Evolutionary conservation across 2,329 filamentous ascomycete species (phyloP).

Genomic region (Colletotrichum costaricense): DNA sequence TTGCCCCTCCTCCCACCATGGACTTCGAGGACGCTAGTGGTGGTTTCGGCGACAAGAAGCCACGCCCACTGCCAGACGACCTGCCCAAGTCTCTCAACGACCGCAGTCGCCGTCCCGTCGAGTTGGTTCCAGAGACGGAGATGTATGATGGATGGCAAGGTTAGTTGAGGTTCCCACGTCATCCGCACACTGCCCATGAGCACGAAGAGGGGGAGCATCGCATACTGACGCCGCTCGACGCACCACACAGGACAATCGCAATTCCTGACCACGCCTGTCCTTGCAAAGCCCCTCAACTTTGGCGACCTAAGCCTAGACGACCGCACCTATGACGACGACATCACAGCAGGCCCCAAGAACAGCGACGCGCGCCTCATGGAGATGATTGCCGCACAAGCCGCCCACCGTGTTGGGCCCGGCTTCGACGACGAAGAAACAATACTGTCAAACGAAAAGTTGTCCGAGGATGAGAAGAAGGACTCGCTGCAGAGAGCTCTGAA

Average conservation of each 20-base stretch:
- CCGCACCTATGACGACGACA: constrained; percentile 73
- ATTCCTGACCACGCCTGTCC: constrained; percentile 87
- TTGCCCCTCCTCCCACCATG: constrained; percentile 62
- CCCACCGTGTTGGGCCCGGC: constrained; percentile 78
- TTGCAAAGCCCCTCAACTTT: constrained; percentile 87
- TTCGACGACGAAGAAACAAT: constrained; percentile 86
- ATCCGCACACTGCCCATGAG: not conserved
- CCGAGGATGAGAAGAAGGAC: constrained; percentile 80
- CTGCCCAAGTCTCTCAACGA: constrained; percentile 94
- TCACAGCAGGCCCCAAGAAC: constrained; percentile 69
- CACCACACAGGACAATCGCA: constrained; percentile 87
- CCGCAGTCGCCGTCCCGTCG: constrained; percentile 74
- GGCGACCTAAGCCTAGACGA: constrained; percentile 85
- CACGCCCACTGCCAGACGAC: constrained; percentile 78
- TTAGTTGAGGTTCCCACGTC: constrained; percentile 44
- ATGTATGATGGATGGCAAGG: constrained; percentile 99
- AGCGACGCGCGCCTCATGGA: constrained; percentile 92
- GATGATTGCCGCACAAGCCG: constrained; percentile 95
- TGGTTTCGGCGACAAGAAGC: constrained; percentile 55
- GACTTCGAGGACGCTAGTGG: constrained; percentile 65
- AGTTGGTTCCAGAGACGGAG: constrained; percentile 85
- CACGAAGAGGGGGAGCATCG: not conserved
- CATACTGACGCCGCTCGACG: constrained; percentile 20
- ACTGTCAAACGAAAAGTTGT: constrained; percentile 77
- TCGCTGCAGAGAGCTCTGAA: constrained; percentile 89